phyloP scores from a whole-genome alignment of 108 stramenopile genomes.

The Conticribra guillardii region DNA sequence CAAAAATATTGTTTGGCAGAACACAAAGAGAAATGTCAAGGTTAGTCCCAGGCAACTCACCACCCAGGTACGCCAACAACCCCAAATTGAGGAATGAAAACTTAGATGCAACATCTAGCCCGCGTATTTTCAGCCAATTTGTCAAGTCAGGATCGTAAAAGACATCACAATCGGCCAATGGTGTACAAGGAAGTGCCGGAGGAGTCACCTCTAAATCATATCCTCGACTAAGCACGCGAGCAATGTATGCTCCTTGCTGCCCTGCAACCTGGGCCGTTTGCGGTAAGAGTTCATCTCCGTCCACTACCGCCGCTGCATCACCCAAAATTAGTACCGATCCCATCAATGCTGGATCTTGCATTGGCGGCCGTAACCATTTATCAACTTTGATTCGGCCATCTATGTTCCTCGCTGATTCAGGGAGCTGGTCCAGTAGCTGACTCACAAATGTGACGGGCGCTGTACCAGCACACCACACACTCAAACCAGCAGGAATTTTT shows the following conservation, averaged over 20 bases:
- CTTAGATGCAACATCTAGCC: conserved; percentile 47
- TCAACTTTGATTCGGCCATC: conserved; percentile 66
- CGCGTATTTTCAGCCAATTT: conserved; percentile 57
- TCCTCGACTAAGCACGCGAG: conserved; percentile 56
- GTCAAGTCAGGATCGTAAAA: conserved; percentile 18
- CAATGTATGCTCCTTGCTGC: conserved; percentile 75
- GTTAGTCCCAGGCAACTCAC: too few species aligned
- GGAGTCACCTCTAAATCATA: conserved; percentile 55
- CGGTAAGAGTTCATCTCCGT: conserved; percentile 43
- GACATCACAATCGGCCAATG: conserved; percentile 11
- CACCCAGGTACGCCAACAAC: conserved; percentile 68
- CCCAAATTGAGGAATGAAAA: conserved; percentile 75
- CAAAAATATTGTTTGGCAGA: too few species aligned
- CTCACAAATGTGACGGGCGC: conserved; percentile 57
- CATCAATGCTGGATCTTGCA: conserved; percentile 21
- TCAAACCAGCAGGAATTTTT: conserved; percentile 41
- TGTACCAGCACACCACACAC: conserved; percentile 68
- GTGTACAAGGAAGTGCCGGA: conserved; percentile 23
- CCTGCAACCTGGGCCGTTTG: conserved; percentile 80
- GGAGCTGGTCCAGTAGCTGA: conserved; percentile 50
- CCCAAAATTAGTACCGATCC: conserved; percentile 64
- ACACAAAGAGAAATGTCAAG: too few species aligned
- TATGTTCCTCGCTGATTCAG: conserved; percentile 29
- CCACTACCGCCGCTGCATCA: conserved; percentile 60
- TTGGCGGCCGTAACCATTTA: conserved; percentile 56